Conservation (phyloP, 148 eudicot genomes). For the Cornus kousa region DNA sequence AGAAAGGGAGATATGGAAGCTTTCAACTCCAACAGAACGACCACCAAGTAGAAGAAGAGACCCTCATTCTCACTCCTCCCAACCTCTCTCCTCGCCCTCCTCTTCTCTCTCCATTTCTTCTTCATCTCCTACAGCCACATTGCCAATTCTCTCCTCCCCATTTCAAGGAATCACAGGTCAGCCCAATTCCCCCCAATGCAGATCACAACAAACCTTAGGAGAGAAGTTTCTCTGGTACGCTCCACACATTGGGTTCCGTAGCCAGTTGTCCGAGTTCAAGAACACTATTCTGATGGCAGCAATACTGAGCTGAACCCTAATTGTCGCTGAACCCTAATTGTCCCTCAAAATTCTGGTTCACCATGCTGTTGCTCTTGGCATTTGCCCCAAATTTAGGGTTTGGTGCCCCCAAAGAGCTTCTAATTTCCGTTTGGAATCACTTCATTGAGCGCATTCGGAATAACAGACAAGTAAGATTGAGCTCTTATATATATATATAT, state of each 20-base stretch:
- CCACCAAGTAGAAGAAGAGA: too few relatives aligned
- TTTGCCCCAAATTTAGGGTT: conserved; percentile 96
- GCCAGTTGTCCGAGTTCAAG: conserved; percentile 82
- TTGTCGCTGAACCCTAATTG: too few relatives aligned
- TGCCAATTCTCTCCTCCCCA: conserved; percentile 18
- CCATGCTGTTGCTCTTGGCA: conserved; percentile 91
- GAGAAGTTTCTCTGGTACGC: conserved; percentile 72
- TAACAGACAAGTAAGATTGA: conserved; percentile 44
- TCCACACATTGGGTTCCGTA: conserved; percentile 94
- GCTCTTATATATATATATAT: not conserved
- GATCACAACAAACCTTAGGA: not conserved
- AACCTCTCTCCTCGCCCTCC: conserved; percentile 25
- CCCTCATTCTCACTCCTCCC: conserved; percentile 9
- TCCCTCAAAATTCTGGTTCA: conserved; percentile 89
- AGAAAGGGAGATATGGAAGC: too few relatives aligned
- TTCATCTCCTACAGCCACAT: conserved; percentile 30
- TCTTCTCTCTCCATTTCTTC: conserved; percentile 30
- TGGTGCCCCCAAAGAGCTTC: conserved; percentile 41
- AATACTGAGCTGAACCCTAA: conserved; percentile 70
- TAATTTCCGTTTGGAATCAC: conserved; percentile 73
- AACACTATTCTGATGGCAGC: conserved; percentile 64
- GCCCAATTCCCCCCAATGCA: conserved; percentile 26
- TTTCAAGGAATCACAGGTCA: conserved; percentile 13
- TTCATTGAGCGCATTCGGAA: conserved; percentile 43
- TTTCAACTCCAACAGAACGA: too few relatives aligned